These are phyloP conservation scores for Sistotremastrum niveocremeum DNA, from an alignment of 768 basidiomycete species.

Conservation along the genomic window DNA sequence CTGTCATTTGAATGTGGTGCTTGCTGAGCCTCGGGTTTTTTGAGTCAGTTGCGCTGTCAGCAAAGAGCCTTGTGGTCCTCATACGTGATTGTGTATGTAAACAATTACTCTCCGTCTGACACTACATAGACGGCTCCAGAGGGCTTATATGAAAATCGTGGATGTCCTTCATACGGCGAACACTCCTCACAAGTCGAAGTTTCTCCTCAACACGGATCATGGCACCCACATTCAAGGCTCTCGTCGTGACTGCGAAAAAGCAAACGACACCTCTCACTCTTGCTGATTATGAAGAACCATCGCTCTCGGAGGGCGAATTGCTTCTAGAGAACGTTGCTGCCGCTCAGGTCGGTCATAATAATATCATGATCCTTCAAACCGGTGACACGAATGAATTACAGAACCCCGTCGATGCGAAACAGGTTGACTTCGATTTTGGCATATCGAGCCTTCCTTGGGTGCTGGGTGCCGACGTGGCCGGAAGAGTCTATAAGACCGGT, in stretches of 20 bases:
- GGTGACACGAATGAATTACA: background rate
- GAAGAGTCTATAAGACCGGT: conserved; percentile 26
- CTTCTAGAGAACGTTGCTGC: conserved; percentile 5
- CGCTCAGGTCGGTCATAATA: background rate
- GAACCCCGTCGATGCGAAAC: conserved; percentile 8
- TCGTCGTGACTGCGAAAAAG: background rate
- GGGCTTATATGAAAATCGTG: too few relatives aligned
- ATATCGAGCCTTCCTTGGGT: conserved; percentile 6
- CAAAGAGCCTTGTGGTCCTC: too few relatives aligned
- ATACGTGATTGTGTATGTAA: too few relatives aligned
- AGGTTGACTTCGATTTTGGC: conserved; percentile 1
- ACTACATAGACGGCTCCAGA: too few relatives aligned
- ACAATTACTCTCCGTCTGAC: too few relatives aligned
- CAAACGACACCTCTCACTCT: conserved; percentile 4
- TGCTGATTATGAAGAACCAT: conserved; percentile 4
- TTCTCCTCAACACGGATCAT: too few relatives aligned
- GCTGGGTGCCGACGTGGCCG: conserved; percentile 26
- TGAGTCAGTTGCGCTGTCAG: too few relatives aligned
- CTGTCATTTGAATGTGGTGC: too few relatives aligned
- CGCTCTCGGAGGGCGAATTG: conserved; percentile 1
- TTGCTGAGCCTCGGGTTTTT: too few relatives aligned
- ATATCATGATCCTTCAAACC: background rate
- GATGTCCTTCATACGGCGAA: too few relatives aligned
- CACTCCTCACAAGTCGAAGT: too few relatives aligned
- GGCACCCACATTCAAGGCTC: conserved; percentile 2